Evolutionary conservation across 2,329 filamentous ascomycete species (phyloP), one percentile per base, ranked within the genome.

Genomic region (Sporothrix variecibatus): DNA sequence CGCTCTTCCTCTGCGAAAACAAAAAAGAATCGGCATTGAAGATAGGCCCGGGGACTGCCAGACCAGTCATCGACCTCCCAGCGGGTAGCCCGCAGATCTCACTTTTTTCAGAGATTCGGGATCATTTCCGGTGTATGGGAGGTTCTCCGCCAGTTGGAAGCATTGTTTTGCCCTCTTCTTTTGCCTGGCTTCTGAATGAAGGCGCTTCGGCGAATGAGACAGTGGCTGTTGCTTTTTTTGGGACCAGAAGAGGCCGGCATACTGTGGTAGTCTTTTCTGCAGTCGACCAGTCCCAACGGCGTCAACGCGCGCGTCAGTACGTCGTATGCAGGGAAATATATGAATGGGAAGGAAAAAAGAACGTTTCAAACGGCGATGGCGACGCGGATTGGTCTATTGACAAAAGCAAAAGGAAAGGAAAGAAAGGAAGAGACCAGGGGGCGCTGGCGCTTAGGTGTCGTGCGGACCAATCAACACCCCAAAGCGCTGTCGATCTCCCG

Each of bases 401-500:
- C 7, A 31, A 12, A 40, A 26, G 26, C 12, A 51, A 34, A 69
- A 34, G 40, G 43, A 23, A 17, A 70, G n/a, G 49, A 56, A 26
- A 49, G 17, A 12, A 28, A 15, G 8, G 34, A 23, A 31, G 15
- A 46, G 4, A 34, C 9, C 20, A 23, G n/a, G 51, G 49, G 70
- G 26, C 17, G 28, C 28, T 34, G 70, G 70, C 70, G 70, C 70
- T 72, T 72, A 72, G 58, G 26, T 60, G 53, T 26, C 43, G 15
- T 3, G 40, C 20, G 26, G 70, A 17, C 70, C 70, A 72, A 72
- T 72, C 70, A 72, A 11, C 15, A 46, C 67, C 1, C 1, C 9
- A 26, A 51, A 28, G 7, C 17, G 43, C 58, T 38, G 70, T 46
- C 38, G 70, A 72, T 72, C 70, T 64, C 70, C 70, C 70, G 70